Evolutionary conservation across 495 filamentous ascomycete genomes (phyloP).

Genomic region (Daldinia vernicosa): DNA sequence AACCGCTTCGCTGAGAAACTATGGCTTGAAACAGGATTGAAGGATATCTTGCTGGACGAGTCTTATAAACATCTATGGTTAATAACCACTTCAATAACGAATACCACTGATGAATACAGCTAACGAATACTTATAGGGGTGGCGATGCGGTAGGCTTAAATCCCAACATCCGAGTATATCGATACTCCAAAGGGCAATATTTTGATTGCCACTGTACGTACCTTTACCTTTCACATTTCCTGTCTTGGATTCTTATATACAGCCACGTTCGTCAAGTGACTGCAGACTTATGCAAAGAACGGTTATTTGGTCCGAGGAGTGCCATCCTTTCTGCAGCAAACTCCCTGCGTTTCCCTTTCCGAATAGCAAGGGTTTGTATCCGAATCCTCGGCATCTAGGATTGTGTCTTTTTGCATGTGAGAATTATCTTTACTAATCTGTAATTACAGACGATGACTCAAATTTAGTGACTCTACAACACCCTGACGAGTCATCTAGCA

Average conservation of each 20-base stretch:
- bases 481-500: slow-evolving; percentile 82
- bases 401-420: background rate
- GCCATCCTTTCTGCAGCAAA: slow-evolving; percentile 16
- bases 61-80: slow-evolving; percentile 47
- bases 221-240: slow-evolving; percentile 29
- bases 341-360: background rate
- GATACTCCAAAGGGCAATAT: slow-evolving; percentile 87
- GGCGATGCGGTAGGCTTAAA: slow-evolving; percentile 87
- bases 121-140: slow-evolving; percentile 66
- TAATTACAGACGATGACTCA: slow-evolving; percentile 41
- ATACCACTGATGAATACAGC: slow-evolving; percentile 22
- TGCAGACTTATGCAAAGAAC: slow-evolving; percentile 10
- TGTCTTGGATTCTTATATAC: slow-evolving; percentile 7
- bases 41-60: slow-evolving; percentile 53
- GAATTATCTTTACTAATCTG: slow-evolving; percentile 24
- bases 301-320: background rate
- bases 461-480: slow-evolving; percentile 37
- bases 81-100: slow-evolving; percentile 18
- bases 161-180: slow-evolving; percentile 88
- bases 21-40: slow-evolving; percentile 72
- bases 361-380: background rate
- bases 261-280: slow-evolving; percentile 7
- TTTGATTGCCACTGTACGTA: slow-evolving; percentile 87
- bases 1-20: slow-evolving; percentile 74
- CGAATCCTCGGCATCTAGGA: background rate